These are phyloP conservation scores for Boletus sensibilis DNA, from an alignment of 768 basidiomycete species.

Conservation along the genomic window DNA sequence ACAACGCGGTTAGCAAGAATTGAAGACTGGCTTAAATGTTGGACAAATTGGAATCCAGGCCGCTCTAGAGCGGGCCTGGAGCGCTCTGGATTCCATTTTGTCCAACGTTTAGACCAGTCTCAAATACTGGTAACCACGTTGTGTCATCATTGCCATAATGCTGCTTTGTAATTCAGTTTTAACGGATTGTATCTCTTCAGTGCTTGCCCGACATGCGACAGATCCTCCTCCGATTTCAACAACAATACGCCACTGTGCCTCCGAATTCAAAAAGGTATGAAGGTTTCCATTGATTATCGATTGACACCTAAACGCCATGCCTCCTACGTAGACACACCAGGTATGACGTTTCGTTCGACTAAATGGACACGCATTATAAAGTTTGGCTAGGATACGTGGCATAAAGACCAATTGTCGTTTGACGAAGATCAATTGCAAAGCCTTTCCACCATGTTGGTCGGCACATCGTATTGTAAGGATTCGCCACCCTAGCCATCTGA, in stretches of 20 bases:
- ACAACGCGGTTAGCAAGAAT: no score
- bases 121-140: no score
- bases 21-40: no score
- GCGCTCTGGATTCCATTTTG: no score
- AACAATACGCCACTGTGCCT: constrained; percentile 81
- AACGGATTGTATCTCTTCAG: constrained; percentile 36
- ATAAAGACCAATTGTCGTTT: constrained; percentile 82
- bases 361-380: constrained; percentile 2
- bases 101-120: no score
- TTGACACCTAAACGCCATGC: constrained; percentile 1
- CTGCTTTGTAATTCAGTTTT: neutral
- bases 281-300: constrained; percentile 8
- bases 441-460: constrained; percentile 84
- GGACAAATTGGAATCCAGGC: no score
- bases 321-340: constrained; percentile 54
- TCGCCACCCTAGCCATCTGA: constrained; percentile 1
- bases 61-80: no score
- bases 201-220: constrained; percentile 73
- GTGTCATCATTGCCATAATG: neutral
- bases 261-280: constrained; percentile 79
- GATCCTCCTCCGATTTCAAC: constrained; percentile 90
- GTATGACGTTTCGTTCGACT: constrained; percentile 32
- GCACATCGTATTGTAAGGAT: constrained; percentile 81
- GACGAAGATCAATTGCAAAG: constrained; percentile 88
- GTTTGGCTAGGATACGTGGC: constrained; percentile 76